Evolutionary conservation across 441 rosid species (phyloP).

Genomic region (Gossypium schwendimanii): DNA sequence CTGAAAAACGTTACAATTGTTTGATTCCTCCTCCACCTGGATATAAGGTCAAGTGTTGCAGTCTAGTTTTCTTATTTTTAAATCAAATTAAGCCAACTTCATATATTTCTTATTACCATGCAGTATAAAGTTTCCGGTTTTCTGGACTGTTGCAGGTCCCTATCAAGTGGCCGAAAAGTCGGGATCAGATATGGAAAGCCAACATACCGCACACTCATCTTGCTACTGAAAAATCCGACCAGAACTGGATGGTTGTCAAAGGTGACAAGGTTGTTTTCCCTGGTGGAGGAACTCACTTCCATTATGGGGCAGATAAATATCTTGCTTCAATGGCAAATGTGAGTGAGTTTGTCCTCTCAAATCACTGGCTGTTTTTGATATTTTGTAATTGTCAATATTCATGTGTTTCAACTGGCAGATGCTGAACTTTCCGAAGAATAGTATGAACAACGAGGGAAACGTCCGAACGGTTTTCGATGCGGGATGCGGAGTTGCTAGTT

Average conservation of each 20-base stretch:
- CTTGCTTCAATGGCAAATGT: slow-evolving; percentile 92
- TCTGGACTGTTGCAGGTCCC: slow-evolving; percentile 47
- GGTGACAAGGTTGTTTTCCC: slow-evolving; percentile 87
- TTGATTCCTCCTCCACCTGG: slow-evolving; percentile 96
- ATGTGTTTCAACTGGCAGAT: slow-evolving; percentile 43
- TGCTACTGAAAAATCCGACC: slow-evolving; percentile 94
- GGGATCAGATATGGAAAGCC: slow-evolving; percentile 96
- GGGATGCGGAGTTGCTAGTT: slow-evolving; percentile 99
- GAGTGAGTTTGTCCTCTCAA: slow-evolving; percentile 20
- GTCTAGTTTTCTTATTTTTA: background rate
- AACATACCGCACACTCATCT: slow-evolving; percentile 99
- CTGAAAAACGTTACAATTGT: slow-evolving; percentile 83
- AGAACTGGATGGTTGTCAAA: slow-evolving; percentile 98
- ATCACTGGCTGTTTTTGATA: background rate
- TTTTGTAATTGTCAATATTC: slow-evolving; percentile 3
- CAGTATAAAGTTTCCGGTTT: background rate
- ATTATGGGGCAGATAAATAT: slow-evolving; percentile 94
- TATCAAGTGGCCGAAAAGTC: slow-evolving; percentile 95
- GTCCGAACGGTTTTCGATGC: slow-evolving; percentile 85
- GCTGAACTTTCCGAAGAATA: slow-evolving; percentile 76
- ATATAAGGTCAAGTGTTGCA: slow-evolving; percentile 52
- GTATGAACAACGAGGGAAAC: slow-evolving; percentile 66
- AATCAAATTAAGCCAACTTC: background rate
- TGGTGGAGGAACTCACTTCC: slow-evolving; percentile 98
- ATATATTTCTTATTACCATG: background rate